phyloP scores from a whole-genome alignment of 75 land plant genomes.

The Cupressus sempervirens region DNA sequence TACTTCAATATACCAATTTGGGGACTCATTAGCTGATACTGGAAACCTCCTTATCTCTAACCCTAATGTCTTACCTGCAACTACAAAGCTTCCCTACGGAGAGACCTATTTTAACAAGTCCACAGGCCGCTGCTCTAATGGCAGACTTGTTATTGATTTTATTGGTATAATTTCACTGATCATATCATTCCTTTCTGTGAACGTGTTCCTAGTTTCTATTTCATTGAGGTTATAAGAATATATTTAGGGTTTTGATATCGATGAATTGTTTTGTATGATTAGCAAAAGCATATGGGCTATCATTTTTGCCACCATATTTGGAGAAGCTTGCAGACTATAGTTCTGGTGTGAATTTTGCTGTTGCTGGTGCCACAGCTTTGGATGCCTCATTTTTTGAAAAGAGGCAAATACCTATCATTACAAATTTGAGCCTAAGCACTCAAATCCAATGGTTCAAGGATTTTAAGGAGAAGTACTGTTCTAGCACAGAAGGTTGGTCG shows the following conservation, averaged over 20 bases:
- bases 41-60: neutral
- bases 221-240: neutral
- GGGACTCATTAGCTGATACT: neutral
- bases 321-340: constrained; percentile 4
- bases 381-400: neutral
- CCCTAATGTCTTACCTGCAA: neutral
- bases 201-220: neutral
- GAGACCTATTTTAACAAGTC: constrained; percentile 6
- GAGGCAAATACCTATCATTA: constrained; percentile 1
- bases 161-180: neutral
- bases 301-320: too few relatives aligned
- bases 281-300: constrained; percentile 10
- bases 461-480: neutral
- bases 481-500: neutral
- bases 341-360: constrained; percentile 49
- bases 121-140: constrained; percentile 9
- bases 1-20: too few relatives aligned
- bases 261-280: neutral
- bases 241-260: neutral
- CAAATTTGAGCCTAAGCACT: neutral
- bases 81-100: neutral
- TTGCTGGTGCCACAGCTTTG: constrained; percentile 43
- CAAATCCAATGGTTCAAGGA: neutral
- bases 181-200: neutral
- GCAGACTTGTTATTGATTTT: constrained; percentile 10